Evolutionary conservation across 805 yeast species (phyloP).

Genomic region (Jamesozyma piceae): DNA sequence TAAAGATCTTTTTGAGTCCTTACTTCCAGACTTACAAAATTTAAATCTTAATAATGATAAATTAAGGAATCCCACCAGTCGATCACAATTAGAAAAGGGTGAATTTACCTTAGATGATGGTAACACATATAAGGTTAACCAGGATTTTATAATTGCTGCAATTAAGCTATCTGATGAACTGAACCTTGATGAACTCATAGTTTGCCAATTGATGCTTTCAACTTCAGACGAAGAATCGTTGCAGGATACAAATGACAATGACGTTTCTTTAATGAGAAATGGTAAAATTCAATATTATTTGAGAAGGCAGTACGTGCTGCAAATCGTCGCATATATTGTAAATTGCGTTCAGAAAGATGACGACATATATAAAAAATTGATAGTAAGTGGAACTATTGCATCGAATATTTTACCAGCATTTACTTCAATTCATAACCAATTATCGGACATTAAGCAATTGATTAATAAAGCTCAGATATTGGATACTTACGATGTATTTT

Average conservation of each 20-base stretch:
- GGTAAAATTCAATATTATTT: slow-evolving; percentile 62
- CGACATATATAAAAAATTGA: slow-evolving; percentile 10
- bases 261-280: slow-evolving; percentile 36
- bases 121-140: slow-evolving; percentile 44
- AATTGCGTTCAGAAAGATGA: slow-evolving; percentile 16
- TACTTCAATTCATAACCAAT: slow-evolving; percentile 45
- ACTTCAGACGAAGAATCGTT: slow-evolving; percentile 14
- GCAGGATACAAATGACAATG: slow-evolving; percentile 8
- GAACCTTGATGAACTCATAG: slow-evolving; percentile 63
- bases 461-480: slow-evolving; percentile 45
- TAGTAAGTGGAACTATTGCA: slow-evolving; percentile 23
- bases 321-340: slow-evolving; percentile 42
- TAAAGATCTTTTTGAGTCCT: slow-evolving; percentile 19
- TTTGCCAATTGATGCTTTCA: slow-evolving; percentile 58
- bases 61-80: slow-evolving; percentile 38
- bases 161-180: slow-evolving; percentile 53
- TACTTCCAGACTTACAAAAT: slow-evolving; percentile 38
- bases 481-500: slow-evolving; percentile 39
- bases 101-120: slow-evolving; percentile 43
- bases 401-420: slow-evolving; percentile 46
- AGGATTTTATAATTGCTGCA: slow-evolving; percentile 53
- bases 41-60: slow-evolving; percentile 34
- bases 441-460: slow-evolving; percentile 44
- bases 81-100: slow-evolving; percentile 39
- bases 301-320: slow-evolving; percentile 66